phyloP scores from a whole-genome alignment of 345 rosid genomes.

The Ricinus communis region DNA sequence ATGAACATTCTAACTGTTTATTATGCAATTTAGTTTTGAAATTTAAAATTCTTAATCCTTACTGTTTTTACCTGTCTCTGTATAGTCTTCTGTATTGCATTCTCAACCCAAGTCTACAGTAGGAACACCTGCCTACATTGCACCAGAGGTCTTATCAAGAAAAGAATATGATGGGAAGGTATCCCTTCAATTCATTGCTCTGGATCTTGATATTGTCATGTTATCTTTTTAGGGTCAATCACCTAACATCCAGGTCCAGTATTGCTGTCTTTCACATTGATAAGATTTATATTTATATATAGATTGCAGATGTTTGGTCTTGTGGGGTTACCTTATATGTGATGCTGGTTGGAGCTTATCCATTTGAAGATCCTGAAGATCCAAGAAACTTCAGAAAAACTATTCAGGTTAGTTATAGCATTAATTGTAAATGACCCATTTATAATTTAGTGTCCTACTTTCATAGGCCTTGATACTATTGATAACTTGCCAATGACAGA shows the following conservation, averaged over 20 bases:
- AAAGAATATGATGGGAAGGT: constrained; percentile 32
- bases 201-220: background rate
- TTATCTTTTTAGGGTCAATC: too few relatives aligned
- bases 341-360: constrained; percentile 32
- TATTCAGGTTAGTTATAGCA: constrained; percentile 13
- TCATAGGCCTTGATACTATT: background rate
- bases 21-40: too few relatives aligned
- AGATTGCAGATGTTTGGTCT: constrained; percentile 34
- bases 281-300: background rate
- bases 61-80: background rate
- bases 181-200: background rate
- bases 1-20: background rate
- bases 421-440: background rate
- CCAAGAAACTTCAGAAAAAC: constrained; percentile 33
- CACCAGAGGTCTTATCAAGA: constrained; percentile 28
- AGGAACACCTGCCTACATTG: constrained; percentile 30
- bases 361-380: constrained; percentile 32
- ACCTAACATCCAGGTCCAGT: too few relatives aligned
- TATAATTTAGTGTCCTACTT: background rate
- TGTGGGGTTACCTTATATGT: constrained; percentile 33
- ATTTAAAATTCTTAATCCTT: too few relatives aligned
- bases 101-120: constrained; percentile 31
- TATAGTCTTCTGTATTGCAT: constrained; percentile 28
- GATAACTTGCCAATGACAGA: constrained; percentile 39
- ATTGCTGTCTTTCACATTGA: background rate